Conservation (phyloP, 106 monocot genomes). For the Iris macrosiphon region DNA sequence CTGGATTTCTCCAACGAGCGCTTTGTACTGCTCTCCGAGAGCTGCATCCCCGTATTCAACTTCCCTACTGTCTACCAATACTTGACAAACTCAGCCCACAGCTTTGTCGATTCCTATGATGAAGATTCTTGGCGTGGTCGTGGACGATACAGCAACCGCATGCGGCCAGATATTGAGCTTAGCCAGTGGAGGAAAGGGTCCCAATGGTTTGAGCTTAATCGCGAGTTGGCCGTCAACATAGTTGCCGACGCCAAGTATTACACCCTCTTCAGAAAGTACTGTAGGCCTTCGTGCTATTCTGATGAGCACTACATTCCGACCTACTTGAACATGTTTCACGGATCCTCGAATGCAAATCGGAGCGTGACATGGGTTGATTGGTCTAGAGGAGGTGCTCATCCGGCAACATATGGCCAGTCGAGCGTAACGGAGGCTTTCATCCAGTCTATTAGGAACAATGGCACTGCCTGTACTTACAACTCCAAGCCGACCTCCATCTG, state of each 20-base stretch:
- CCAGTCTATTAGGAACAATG: slow-evolving; percentile 11
- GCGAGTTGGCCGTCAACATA: slow-evolving; percentile 8
- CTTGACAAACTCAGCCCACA: slow-evolving; percentile 10
- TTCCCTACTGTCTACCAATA: slow-evolving; percentile 19
- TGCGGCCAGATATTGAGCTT: slow-evolving; percentile 4
- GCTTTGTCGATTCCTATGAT: slow-evolving; percentile 16
- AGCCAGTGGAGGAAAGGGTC: slow-evolving; percentile 17
- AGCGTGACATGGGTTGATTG: slow-evolving; percentile 18
- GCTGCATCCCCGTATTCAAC: slow-evolving; percentile 15
- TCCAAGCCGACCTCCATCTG: slow-evolving; percentile 6
- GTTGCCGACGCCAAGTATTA: slow-evolving; percentile 14
- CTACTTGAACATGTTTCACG: slow-evolving; percentile 17
- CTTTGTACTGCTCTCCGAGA: slow-evolving; percentile 20
- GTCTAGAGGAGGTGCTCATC: slow-evolving; percentile 12
- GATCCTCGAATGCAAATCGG: slow-evolving; percentile 7
- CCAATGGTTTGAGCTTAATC: slow-evolving; percentile 16
- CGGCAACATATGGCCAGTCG: slow-evolving; percentile 9
- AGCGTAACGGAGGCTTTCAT: slow-evolving; percentile 8
- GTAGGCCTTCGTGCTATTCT: slow-evolving; percentile 4
- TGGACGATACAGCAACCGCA: slow-evolving; percentile 8
- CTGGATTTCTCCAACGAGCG: slow-evolving; percentile 20
- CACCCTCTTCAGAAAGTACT: slow-evolving; percentile 3
- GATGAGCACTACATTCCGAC: slow-evolving; percentile 24
- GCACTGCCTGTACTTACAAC: slow-evolving; percentile 9
- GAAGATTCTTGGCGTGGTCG: slow-evolving; percentile 8